These are phyloP conservation scores for Vitis riparia DNA, from an alignment of 164 flowering plant genomes.

Conservation along the genomic window DNA sequence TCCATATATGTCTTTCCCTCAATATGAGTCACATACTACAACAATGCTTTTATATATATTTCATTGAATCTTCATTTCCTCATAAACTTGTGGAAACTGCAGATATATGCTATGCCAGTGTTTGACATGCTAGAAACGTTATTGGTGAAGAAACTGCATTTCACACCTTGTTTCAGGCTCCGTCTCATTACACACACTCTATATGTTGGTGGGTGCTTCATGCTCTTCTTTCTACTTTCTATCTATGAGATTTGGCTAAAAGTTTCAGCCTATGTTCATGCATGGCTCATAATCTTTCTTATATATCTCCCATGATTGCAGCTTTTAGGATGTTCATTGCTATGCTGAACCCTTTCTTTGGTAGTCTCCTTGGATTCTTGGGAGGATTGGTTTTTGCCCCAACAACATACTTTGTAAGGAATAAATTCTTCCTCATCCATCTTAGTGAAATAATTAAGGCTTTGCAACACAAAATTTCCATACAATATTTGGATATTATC, in stretches of 20 bases:
- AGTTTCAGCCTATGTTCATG: too few relatives aligned
- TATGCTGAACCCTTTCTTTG: conserved; percentile 56
- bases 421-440: not conserved
- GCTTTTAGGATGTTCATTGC: conserved; percentile 46
- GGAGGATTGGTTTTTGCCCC: conserved; percentile 75
- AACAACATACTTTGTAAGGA: conserved; percentile 51
- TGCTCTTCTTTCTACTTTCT: not conserved
- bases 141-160: conserved; percentile 39
- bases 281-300: too few relatives aligned
- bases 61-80: not conserved
- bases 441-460: too few relatives aligned
- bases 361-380: conserved; percentile 53
- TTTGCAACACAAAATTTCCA: not conserved
- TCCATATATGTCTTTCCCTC: too few relatives aligned
- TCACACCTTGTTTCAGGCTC: conserved; percentile 36
- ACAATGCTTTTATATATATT: not conserved
- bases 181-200: conserved; percentile 37
- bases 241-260: too few relatives aligned
- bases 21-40: too few relatives aligned
- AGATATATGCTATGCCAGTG: conserved; percentile 61
- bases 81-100: not conserved
- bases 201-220: conserved; percentile 46
- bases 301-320: conserved; percentile 12
- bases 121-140: conserved; percentile 60
- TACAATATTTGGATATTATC: not conserved